These are phyloP conservation scores for Pestalotiopsis fici DNA, from an alignment of 2,329 filamentous ascomycete genomes.

Conservation along the genomic window DNA sequence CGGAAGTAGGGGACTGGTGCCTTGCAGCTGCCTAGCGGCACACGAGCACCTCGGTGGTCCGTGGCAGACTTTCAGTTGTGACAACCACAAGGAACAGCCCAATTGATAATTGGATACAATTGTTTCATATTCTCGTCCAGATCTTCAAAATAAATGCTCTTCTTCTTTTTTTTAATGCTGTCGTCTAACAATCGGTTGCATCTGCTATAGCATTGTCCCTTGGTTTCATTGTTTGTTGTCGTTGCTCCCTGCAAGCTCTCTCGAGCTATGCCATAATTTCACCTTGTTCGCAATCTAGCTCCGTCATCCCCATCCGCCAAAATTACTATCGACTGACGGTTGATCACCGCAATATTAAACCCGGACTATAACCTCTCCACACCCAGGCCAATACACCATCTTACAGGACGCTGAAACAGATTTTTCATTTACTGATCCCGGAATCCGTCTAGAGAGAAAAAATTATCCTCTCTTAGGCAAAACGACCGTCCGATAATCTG, in stretches of 20 bases:
- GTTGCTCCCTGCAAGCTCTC: background rate
- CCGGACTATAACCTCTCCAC: conserved; percentile 1
- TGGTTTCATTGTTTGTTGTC: background rate
- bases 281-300: background rate
- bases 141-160: background rate
- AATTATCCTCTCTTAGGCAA: background rate
- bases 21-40: conserved; percentile 9
- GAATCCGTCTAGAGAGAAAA: background rate
- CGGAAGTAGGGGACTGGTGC: conserved; percentile 4
- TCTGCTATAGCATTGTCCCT: background rate
- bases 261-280: background rate
- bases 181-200: background rate
- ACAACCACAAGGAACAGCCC: background rate
- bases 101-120: background rate
- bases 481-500: background rate
- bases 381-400: background rate
- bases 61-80: background rate
- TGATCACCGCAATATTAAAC: background rate
- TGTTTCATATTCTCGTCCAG: conserved; percentile 1
- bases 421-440: background rate
- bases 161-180: background rate
- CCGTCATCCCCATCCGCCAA: background rate
- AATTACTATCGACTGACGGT: background rate
- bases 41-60: background rate
- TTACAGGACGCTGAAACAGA: conserved; percentile 1